These are phyloP conservation scores for Triglochin maritima DNA, from an alignment of 106 monocot genomes.

Conservation along the genomic window DNA sequence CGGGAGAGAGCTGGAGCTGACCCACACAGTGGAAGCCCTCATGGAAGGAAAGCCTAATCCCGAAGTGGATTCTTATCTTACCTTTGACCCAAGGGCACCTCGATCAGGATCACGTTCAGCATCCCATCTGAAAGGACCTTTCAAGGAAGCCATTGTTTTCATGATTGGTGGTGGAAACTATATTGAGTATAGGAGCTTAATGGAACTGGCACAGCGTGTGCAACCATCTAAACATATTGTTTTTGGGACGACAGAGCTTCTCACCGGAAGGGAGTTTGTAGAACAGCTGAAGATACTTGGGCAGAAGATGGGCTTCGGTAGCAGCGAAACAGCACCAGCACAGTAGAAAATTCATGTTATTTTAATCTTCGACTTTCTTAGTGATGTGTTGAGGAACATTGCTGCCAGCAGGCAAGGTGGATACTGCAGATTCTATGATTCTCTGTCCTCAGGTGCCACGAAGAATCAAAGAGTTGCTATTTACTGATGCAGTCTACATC, in stretches of 20 bases:
- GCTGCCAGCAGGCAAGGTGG: too few relatives aligned
- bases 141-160: constrained; percentile 91
- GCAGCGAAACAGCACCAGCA: constrained; percentile 7
- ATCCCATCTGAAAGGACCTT: constrained; percentile 66
- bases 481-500: too few relatives aligned
- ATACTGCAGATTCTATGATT: too few relatives aligned
- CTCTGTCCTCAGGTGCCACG: too few relatives aligned
- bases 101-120: constrained; percentile 34
- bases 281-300: constrained; percentile 73
- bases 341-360: constrained; percentile 3
- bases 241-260: constrained; percentile 84
- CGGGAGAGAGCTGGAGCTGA: constrained; percentile 68
- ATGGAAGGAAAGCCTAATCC: constrained; percentile 96
- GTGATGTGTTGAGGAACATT: neutral
- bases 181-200: constrained; percentile 82
- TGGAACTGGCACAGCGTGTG: constrained; percentile 61
- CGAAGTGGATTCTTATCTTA: constrained; percentile 70
- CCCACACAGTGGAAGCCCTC: constrained; percentile 78
- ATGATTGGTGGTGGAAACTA: constrained; percentile 99
- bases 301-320: constrained; percentile 75
- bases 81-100: constrained; percentile 78
- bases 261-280: constrained; percentile 70
- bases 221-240: constrained; percentile 75
- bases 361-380: constrained; percentile 1
- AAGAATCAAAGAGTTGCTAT: too few relatives aligned